Evolutionary conservation across 108 stramenopile species (phyloP), one percentile per base, ranked within the genome.

Genomic region (Cyclotella cryptica): DNA sequence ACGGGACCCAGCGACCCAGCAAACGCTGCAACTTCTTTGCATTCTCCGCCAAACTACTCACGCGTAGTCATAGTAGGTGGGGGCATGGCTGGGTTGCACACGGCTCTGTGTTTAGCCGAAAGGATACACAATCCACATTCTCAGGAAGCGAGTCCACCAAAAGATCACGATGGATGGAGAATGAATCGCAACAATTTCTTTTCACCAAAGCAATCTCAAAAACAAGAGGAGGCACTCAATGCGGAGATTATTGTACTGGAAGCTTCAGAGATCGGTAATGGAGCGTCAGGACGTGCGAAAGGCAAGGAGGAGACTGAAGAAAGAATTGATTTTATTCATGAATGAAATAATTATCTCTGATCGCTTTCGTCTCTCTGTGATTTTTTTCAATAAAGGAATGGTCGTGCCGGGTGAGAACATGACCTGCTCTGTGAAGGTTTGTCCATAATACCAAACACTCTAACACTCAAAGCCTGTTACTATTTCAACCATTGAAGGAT

Each of bases 271-370:
- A 72, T 79, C 40, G 78, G 78, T 57, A 67, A 51, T 18, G 69
- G 69, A 19, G 71, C 78, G 10, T 79, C 78, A 46, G 78, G 78
- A 39, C 78, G 78, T 14, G 78, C 78, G 46, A 79, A 72, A 60
- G 61, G 61, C 35, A 21, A 40, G 49, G 4, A 5, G 2, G 6
- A 6, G 6, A 2, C 35, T 51, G 49, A 10, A 7, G 55, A 27
- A 2, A 14, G 24, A 58, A 17, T 21, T 58, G 55, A 58, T 24
- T 58, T 3, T 27, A 9, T 21, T 58, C 3, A 15, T 11, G 10
- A 30, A n/a, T n/a, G 28, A 18, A 14, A 39, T 3, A 10, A 6
- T 4, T 3, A 62, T 62, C 10, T 62, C 14, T 39, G 13, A 40
- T 24, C 12, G 1, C 28, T 15, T 41, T 40, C 15, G 17, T 40